Evolutionary conservation across 805 yeast species (phyloP).

Genomic region (Ogataea corticis): DNA sequence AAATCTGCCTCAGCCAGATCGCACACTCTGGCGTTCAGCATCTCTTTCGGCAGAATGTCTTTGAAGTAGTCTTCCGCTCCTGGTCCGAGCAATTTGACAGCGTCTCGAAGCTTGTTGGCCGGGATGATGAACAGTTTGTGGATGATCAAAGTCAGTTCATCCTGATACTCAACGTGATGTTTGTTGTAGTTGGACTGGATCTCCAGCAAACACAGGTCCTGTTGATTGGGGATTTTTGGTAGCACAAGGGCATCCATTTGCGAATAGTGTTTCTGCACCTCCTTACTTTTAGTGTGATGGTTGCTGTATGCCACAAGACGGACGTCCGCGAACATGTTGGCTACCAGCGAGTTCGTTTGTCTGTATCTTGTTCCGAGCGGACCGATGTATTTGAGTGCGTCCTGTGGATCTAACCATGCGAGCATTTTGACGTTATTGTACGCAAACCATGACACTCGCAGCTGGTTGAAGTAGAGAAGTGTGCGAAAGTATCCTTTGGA

Average conservation of each 20-base stretch:
- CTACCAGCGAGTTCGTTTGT: constrained; percentile 61
- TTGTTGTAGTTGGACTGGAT: constrained; percentile 32
- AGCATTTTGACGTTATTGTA: constrained; percentile 64
- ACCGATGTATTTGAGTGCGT: constrained; percentile 64
- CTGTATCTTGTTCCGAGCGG: constrained; percentile 52
- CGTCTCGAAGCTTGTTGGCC: constrained; percentile 41
- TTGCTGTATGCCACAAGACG: constrained; percentile 52
- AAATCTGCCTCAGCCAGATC: constrained; percentile 60
- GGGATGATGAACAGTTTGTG: constrained; percentile 55
- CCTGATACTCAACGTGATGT: constrained; percentile 39
- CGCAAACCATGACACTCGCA: constrained; percentile 37
- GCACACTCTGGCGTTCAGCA: constrained; percentile 46
- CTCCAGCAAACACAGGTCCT: constrained; percentile 33
- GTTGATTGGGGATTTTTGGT: constrained; percentile 20
- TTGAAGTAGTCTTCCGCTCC: constrained; percentile 66
- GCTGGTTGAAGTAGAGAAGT: constrained; percentile 32
- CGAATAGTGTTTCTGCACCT: constrained; percentile 14
- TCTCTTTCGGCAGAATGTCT: constrained; percentile 34
- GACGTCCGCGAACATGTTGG: constrained; percentile 63
- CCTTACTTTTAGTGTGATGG: constrained; percentile 8
- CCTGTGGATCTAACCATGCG: constrained; percentile 60
- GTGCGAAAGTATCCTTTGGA: constrained; percentile 61
- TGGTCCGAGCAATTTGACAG: constrained; percentile 66
- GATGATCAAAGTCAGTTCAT: constrained; percentile 66
- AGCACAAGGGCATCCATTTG: constrained; percentile 23